Evolutionary conservation across 768 basidiomycete genomes (phyloP), one percentile per base, ranked within the genome.

Genomic region (Tricholoma bakamatsutake): DNA sequence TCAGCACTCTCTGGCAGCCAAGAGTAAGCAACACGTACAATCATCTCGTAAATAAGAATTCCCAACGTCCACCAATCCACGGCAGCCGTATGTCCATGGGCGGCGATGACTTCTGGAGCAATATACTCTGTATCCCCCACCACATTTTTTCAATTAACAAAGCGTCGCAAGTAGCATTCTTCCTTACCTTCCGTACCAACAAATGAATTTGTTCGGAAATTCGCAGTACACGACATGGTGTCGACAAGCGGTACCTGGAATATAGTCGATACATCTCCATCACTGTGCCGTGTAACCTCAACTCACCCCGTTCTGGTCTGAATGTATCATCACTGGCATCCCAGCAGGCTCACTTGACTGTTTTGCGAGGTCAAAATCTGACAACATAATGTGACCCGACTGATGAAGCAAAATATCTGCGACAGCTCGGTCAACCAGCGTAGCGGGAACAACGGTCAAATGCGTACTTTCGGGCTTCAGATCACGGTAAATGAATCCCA

Each of bases 61-160:
- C 97, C 97, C 50, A 98, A 77, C 31, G 97, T 98, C 97, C 93
- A 95, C 96, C 96, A 99, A 74, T 99, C 97, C 51, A 99, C 97
- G 12, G 96, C 95, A 59, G 93, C 93, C 35, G 95, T 97, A 72
- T 99, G 97, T 15, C 97, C 96, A 69, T 90, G 83, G 47, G 92
- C 93, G 63, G 90, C 90, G 68, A 99, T 97, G 57, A 99, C 97
- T 76, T 99, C 97, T 59, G 96, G 96, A 40, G 96, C 94, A 68
- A 99, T 98, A 79, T 99, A 99, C 75, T 98, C 96, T 97, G 71
- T 33, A 53, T 3, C 31, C 31, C 31, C 21, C 58, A 64, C 61
- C 60, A 64, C 59, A 63, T 60, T 62, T 60, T 65, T 60, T 57
- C 63, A 62, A 59, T 63, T 59, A 61, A 60, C 58, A 40, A 55